Conservation (phyloP, 116 monocot species). For the Dioscorea cayenensis region DNA sequence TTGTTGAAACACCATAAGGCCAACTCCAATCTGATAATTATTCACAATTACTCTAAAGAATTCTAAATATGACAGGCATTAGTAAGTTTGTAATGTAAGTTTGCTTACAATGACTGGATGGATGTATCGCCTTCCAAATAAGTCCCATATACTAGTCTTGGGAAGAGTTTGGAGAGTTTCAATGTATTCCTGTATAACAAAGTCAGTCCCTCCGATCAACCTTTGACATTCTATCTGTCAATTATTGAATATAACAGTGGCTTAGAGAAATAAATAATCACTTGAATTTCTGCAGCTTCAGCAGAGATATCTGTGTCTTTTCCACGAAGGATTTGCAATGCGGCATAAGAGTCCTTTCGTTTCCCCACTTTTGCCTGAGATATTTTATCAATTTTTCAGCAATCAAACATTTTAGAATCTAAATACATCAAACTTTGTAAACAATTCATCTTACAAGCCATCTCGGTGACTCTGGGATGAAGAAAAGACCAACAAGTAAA, state of each 20-base stretch:
- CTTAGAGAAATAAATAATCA: slow-evolving; percentile 11
- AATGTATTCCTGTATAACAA: slow-evolving; percentile 41
- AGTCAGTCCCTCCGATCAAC: background rate
- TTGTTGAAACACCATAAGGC: slow-evolving; percentile 69
- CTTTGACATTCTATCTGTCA: background rate
- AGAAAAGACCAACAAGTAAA: slow-evolving; percentile 47
- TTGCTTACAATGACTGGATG: slow-evolving; percentile 46
- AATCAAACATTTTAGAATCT: background rate
- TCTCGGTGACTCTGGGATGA: slow-evolving; percentile 74
- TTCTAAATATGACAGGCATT: background rate
- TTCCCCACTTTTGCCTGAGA: slow-evolving; percentile 43
- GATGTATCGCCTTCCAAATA: slow-evolving; percentile 43
- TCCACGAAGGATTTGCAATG: slow-evolving; percentile 42
- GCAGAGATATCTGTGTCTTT: slow-evolving; percentile 43
- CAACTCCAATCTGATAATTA: slow-evolving; percentile 53
- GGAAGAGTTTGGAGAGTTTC: slow-evolving; percentile 36
- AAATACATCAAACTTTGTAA: background rate
- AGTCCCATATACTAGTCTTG: slow-evolving; percentile 39
- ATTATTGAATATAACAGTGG: background rate
- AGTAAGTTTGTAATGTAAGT: background rate
- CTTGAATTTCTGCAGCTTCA: slow-evolving; percentile 60
- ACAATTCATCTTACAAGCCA: slow-evolving; percentile 45
- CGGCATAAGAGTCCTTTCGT: slow-evolving; percentile 28
- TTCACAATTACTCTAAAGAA: background rate
- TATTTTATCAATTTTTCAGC: background rate